These are phyloP conservation scores for Caloboletus firmus DNA, from an alignment of 1,284 basidiomycete genomes.

Conservation along the genomic window DNA sequence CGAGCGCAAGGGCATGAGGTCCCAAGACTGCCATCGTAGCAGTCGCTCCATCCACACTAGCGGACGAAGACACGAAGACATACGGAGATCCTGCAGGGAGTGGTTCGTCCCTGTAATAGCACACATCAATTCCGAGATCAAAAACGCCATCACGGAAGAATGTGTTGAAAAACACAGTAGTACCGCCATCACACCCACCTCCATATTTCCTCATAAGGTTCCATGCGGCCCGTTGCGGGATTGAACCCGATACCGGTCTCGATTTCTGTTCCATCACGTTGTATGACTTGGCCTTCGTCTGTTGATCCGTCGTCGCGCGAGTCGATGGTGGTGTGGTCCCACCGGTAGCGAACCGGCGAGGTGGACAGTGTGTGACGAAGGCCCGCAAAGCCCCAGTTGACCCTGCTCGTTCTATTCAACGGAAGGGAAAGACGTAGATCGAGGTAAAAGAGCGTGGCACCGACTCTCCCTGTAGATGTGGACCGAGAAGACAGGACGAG, in stretches of 20 bases:
- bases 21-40: conserved; percentile 29
- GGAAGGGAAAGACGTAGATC: conserved; percentile 32
- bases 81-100: conserved; percentile 15
- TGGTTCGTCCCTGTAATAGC: conserved; percentile 22
- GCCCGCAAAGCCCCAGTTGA: conserved; percentile 30
- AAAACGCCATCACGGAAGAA: no score
- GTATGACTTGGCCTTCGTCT: conserved; percentile 25
- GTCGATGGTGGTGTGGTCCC: conserved; percentile 26
- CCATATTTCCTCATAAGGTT: conserved; percentile 30
- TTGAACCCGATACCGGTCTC: conserved; percentile 28
- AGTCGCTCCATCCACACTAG: conserved; percentile 8
- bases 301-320: conserved; percentile 14
- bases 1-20: conserved; percentile 26
- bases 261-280: conserved; percentile 25
- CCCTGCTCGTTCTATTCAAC: conserved; percentile 11
- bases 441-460: conserved; percentile 23
- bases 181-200: no score
- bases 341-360: conserved; percentile 12
- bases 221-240: conserved; percentile 21
- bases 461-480: conserved; percentile 17
- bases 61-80: conserved; percentile 25
- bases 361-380: conserved; percentile 24
- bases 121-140: no score
- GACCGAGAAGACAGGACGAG: conserved; percentile 31
- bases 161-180: no score